Conservation (phyloP, 2,329 filamentous ascomycete species). For the Neofusicoccum laricinum region DNA sequence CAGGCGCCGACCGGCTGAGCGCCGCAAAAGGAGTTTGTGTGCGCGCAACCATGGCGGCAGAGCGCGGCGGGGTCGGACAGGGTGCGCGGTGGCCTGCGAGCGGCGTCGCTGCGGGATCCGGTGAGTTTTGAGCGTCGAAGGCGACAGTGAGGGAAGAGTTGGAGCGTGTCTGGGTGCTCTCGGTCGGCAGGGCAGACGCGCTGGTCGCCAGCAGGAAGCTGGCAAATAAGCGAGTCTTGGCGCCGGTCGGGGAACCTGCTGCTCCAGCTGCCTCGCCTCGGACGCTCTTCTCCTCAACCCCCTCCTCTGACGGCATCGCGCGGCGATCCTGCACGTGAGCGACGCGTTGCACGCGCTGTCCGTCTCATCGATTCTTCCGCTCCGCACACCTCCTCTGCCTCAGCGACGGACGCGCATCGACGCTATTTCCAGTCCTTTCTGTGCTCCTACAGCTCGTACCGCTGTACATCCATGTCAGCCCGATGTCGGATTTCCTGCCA, state of each 20-base stretch:
- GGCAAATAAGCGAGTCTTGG: slow-evolving; percentile 5
- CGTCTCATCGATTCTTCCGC: background rate
- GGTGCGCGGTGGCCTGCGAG: background rate
- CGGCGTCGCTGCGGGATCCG: background rate
- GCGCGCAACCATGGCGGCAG: background rate
- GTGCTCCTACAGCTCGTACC: background rate
- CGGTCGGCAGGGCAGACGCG: slow-evolving; percentile 2
- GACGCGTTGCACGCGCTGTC: background rate
- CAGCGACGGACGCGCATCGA: background rate
- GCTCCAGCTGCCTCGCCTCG: background rate
- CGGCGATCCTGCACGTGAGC: slow-evolving; percentile 6
- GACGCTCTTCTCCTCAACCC: background rate
- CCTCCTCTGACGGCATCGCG: slow-evolving; percentile 9
- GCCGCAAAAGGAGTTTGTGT: background rate
- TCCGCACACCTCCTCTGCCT: background rate
- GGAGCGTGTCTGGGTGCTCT: background rate
- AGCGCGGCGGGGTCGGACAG: background rate
- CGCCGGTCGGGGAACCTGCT: background rate
- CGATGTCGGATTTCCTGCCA: background rate
- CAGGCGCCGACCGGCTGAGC: slow-evolving; percentile 1
- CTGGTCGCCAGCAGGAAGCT: slow-evolving; percentile 8
- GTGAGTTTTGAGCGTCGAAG: background rate
- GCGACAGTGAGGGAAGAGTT: background rate
- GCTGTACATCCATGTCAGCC: background rate
- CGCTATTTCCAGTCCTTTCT: background rate